Conservation (phyloP, 148 eudicot species). For the Amaranthus hypochondriacus region DNA sequence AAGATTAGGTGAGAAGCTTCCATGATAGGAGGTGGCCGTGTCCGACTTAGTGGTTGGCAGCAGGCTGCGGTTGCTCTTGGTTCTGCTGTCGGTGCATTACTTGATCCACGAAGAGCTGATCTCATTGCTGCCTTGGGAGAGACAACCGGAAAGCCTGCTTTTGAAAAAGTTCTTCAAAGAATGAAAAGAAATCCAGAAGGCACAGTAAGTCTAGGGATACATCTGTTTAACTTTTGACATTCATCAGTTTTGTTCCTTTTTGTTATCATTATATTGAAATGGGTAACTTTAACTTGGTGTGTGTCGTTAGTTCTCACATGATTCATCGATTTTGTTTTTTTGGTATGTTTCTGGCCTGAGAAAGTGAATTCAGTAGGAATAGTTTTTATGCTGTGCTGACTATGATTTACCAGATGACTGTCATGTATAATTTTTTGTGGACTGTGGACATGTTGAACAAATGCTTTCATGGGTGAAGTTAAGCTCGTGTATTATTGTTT, state of each 20-base stretch:
- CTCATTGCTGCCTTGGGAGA: constrained; percentile 92
- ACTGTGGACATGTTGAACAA: background rate
- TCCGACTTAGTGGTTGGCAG: constrained; percentile 78
- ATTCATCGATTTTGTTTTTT: background rate
- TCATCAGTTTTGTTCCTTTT: background rate
- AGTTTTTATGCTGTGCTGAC: background rate
- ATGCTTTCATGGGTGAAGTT: background rate
- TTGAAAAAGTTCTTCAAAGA: constrained; percentile 79
- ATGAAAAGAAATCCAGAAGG: constrained; percentile 90
- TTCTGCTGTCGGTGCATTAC: constrained; percentile 88
- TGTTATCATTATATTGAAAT: background rate
- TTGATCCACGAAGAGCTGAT: constrained; percentile 95
- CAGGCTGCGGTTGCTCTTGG: constrained; percentile 92
- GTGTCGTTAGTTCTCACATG: background rate
- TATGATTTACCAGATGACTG: background rate
- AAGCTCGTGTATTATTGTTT: background rate
- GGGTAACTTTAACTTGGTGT: background rate
- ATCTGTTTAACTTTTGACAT: background rate
- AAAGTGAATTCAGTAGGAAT: background rate
- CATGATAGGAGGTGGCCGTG: constrained; percentile 65
- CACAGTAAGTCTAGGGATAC: constrained; percentile 42
- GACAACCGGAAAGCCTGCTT: constrained; percentile 94
- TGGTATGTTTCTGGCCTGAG: background rate
- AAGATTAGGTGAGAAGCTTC: constrained; percentile 12
- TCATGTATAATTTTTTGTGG: background rate